Evolutionary conservation across 2,329 filamentous ascomycete genomes (phyloP).

Genomic region (Verticillium klebahnii): DNA sequence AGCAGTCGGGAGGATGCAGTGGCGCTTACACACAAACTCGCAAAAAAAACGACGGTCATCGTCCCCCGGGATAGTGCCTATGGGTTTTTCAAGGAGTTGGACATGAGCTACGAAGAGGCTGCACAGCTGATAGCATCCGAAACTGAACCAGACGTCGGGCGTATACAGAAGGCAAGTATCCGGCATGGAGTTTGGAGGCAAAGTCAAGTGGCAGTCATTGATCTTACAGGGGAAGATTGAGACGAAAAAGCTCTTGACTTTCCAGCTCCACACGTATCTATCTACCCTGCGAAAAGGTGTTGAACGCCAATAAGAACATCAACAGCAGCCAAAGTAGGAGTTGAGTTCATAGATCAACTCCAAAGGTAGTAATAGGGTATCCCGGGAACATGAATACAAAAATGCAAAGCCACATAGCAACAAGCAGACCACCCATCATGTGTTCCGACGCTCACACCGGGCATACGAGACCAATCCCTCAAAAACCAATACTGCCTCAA

Average conservation of each 20-base stretch:
- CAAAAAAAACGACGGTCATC: background rate
- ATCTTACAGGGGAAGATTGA: conserved; percentile 8
- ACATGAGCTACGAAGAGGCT: conserved; percentile 22
- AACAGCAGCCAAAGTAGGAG: too few relatives aligned
- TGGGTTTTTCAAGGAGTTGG: conserved; percentile 34
- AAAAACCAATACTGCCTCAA: background rate
- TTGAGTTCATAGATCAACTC: background rate
- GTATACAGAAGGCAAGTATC: background rate
- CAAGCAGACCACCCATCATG: too few relatives aligned
- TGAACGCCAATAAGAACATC: too few relatives aligned
- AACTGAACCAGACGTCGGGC: background rate
- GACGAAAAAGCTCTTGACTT: background rate
- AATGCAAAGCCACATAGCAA: background rate
- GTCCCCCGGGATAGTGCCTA: conserved; percentile 1
- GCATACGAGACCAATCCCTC: background rate
- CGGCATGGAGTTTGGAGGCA: conserved; percentile 1
- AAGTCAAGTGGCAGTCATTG: conserved; percentile 10
- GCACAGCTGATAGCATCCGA: conserved; percentile 11
- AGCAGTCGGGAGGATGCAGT: background rate
- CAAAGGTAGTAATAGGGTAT: background rate
- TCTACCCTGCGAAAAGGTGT: background rate
- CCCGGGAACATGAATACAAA: background rate
- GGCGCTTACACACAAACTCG: background rate
- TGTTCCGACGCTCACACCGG: too few relatives aligned
- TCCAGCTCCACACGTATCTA: background rate